Conservation (phyloP, 441 rosid genomes). For the Corymbia calophylla region DNA sequence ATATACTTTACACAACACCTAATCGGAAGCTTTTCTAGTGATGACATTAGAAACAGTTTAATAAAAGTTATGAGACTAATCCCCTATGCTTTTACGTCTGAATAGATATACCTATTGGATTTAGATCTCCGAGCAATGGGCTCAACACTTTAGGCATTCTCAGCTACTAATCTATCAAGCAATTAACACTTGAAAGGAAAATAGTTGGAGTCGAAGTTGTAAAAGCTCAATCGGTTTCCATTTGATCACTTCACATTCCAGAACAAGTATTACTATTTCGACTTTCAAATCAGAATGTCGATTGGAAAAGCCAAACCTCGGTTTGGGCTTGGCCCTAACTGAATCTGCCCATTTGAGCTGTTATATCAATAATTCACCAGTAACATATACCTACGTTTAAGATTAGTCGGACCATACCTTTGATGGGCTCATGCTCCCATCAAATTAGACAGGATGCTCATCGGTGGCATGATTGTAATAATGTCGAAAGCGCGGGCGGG, state of each 20-base stretch:
- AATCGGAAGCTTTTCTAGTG: background rate
- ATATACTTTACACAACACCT: no score
- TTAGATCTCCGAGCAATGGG: background rate
- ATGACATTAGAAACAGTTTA: background rate
- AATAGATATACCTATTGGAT: background rate
- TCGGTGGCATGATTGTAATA: background rate
- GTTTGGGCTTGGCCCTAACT: background rate
- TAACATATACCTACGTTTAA: background rate
- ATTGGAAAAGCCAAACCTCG: background rate
- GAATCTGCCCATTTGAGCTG: background rate
- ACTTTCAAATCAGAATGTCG: background rate
- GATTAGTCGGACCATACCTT: background rate
- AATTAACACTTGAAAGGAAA: background rate
- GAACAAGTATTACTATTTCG: background rate
- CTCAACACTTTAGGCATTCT: background rate
- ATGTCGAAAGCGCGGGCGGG: background rate
- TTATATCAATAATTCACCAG: background rate
- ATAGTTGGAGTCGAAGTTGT: background rate
- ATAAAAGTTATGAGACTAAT: background rate
- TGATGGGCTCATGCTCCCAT: background rate
- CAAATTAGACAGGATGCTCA: background rate
- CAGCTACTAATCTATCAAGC: background rate
- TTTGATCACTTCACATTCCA: background rate
- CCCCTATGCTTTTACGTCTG: background rate
- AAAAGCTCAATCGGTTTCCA: background rate